Conservation (phyloP, 208 protist genomes). For the Kentomonas sorsogonicus region DNA sequence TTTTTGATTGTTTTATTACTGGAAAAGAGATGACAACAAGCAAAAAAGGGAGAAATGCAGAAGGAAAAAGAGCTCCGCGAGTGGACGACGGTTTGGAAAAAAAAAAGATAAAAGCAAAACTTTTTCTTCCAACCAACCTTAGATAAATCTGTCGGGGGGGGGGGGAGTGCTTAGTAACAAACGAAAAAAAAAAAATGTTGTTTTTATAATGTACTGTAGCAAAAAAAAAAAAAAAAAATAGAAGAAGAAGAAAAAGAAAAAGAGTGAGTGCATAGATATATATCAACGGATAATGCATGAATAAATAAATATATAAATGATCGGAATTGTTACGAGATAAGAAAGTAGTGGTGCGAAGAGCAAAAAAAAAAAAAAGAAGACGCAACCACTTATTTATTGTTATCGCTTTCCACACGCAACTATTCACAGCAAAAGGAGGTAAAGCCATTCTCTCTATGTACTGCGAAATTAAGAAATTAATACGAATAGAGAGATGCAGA, state of each 20-base stretch:
- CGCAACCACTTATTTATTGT: neutral
- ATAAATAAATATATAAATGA: neutral
- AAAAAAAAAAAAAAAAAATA: slow-evolving; percentile 17
- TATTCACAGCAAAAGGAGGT: slow-evolving; percentile 1
- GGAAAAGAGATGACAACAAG: slow-evolving; percentile 12
- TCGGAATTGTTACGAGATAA: neutral
- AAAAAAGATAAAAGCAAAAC: no score
- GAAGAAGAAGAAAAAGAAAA: slow-evolving; percentile 10
- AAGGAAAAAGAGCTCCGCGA: no score
- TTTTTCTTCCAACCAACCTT: no score
- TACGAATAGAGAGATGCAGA: slow-evolving; percentile 6
- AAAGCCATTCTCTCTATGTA: neutral
- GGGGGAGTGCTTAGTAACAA: neutral
- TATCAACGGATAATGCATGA: neutral
- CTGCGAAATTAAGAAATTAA: slow-evolving; percentile 11
- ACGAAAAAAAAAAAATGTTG: slow-evolving; percentile 6
- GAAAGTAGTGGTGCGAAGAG: neutral
- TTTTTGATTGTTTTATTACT: slow-evolving; percentile 12
- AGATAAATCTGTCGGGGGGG: no score
- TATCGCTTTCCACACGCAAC: neutral
- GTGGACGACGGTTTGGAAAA: no score
- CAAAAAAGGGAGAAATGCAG: no score
- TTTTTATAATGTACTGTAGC: slow-evolving; percentile 1
- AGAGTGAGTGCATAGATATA: neutral
- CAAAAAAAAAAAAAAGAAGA: slow-evolving; percentile 11